Conservation (phyloP, 306 rosid genomes). For the Casuarina equisetifolia region DNA sequence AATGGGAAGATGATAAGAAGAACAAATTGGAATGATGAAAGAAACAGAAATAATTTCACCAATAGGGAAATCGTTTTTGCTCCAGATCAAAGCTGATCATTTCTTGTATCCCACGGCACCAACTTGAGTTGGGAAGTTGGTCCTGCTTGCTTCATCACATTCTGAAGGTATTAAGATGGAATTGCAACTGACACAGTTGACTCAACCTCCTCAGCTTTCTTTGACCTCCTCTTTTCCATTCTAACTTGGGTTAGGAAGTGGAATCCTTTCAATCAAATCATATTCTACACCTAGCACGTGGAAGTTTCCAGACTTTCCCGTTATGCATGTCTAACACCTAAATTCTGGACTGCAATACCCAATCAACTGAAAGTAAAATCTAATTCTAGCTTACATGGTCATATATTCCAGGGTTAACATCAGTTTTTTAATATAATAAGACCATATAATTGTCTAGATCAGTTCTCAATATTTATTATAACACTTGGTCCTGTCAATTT, state of each 20-base stretch:
- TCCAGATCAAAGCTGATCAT: background rate
- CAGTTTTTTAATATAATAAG: background rate
- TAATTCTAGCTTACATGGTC: background rate
- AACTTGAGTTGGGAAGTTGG: background rate
- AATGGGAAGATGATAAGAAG: background rate
- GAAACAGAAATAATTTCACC: no score
- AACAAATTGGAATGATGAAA: background rate
- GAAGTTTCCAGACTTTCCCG: background rate
- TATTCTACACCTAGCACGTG: background rate
- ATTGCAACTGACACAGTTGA: background rate
- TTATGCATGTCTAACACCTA: background rate
- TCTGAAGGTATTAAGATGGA: conserved; percentile 1
- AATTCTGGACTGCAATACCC: background rate
- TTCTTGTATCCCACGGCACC: background rate
- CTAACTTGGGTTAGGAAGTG: background rate
- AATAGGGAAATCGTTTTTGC: background rate
- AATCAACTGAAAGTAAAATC: background rate
- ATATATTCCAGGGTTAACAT: background rate
- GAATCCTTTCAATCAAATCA: background rate
- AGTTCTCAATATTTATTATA: no score
- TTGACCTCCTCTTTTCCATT: background rate
- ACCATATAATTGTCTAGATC: background rate
- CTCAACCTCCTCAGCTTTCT: background rate
- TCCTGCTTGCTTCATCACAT: background rate
- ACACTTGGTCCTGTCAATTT: background rate